Evolutionary conservation across 2,329 filamentous ascomycete species (phyloP).

Genomic region (Tolypocladium amazonense): DNA sequence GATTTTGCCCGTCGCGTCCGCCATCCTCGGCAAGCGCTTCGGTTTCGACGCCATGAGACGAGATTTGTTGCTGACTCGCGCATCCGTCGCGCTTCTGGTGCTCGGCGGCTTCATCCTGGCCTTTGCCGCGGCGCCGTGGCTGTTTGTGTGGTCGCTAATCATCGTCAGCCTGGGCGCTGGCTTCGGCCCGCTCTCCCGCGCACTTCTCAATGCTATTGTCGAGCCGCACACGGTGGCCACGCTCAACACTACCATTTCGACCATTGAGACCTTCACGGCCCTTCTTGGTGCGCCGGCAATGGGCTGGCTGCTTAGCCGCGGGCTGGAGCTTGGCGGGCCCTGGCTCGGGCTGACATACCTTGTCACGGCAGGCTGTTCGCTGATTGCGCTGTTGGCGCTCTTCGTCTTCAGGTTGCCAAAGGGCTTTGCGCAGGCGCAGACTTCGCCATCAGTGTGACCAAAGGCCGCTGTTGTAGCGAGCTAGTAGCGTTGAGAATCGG

Average conservation of each 20-base stretch:
- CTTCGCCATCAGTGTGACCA: background rate
- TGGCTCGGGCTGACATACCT: conserved; percentile 42
- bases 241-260: conserved; percentile 39
- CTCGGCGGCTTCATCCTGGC: conserved; percentile 26
- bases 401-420: conserved; percentile 16
- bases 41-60: conserved; percentile 21
- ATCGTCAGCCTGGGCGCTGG: conserved; percentile 35
- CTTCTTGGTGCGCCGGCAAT: conserved; percentile 35
- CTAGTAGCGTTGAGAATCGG: background rate
- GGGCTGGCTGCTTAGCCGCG: conserved; percentile 33
- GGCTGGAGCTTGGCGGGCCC: conserved; percentile 31
- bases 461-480: background rate
- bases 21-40: conserved; percentile 18
- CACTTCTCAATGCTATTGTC: conserved; percentile 41
- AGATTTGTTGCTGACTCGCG: conserved; percentile 28
- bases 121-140: conserved; percentile 20
- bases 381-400: conserved; percentile 16
- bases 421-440: conserved; percentile 6
- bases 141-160: conserved; percentile 29
- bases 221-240: conserved; percentile 42
- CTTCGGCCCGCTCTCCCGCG: conserved; percentile 30
- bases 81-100: conserved; percentile 19
- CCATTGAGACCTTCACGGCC: conserved; percentile 37
- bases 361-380: conserved; percentile 21
- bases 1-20: conserved; percentile 24